Conservation (phyloP, 805 yeast genomes). For the Kazachstania psychrophila region DNA sequence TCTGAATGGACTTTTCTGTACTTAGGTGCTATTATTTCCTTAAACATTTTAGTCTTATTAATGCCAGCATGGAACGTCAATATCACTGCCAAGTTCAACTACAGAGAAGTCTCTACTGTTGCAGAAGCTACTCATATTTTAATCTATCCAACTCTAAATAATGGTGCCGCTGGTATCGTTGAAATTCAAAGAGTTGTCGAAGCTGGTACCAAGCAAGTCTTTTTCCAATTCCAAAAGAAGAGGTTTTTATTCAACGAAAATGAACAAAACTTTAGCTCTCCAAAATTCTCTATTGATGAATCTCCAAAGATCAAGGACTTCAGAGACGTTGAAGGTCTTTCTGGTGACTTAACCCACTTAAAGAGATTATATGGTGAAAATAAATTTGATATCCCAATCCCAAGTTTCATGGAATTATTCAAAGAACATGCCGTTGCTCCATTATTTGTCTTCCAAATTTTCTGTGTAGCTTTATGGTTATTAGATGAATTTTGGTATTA, state of each 20-base stretch:
- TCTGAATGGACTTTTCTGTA: conserved; percentile 94
- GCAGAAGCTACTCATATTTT: conserved; percentile 62
- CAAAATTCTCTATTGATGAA: conserved; percentile 56
- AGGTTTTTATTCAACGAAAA: conserved; percentile 63
- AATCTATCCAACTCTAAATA: conserved; percentile 74
- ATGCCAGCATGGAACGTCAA: conserved; percentile 91
- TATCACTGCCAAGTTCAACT: conserved; percentile 62
- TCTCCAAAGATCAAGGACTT: conserved; percentile 47
- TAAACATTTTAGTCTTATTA: conserved; percentile 70
- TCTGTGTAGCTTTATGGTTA: conserved; percentile 91
- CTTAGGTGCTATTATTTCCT: conserved; percentile 59
- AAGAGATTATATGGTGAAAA: conserved; percentile 71
- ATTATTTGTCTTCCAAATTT: conserved; percentile 90
- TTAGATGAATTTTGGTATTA: conserved; percentile 96
- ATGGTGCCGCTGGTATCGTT: conserved; percentile 78
- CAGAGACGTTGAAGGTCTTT: conserved; percentile 47
- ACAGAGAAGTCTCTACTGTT: conserved; percentile 41
- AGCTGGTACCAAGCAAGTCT: conserved; percentile 52
- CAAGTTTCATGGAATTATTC: conserved; percentile 82
- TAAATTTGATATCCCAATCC: conserved; percentile 89
- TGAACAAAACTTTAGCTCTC: conserved; percentile 59
- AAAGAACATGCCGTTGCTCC: conserved; percentile 98
- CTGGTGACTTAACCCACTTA: conserved; percentile 41
- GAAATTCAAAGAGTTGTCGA: conserved; percentile 45
- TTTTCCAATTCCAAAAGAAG: conserved; percentile 85